Evolutionary conservation across 2,329 filamentous ascomycete species (phyloP).

Genomic region (Zalaria sp.): DNA sequence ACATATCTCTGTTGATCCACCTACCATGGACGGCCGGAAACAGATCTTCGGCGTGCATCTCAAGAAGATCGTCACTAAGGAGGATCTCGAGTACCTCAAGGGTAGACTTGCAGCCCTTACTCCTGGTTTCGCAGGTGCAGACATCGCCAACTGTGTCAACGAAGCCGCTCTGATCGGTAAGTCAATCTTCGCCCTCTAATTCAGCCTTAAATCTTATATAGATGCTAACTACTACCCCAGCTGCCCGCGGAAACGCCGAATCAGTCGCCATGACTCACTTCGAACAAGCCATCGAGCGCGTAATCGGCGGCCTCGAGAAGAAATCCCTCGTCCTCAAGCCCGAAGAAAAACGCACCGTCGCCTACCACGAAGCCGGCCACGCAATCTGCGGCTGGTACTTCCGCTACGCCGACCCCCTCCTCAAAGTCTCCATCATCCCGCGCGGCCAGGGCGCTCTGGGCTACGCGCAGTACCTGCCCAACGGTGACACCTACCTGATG

Average conservation of each 20-base stretch:
- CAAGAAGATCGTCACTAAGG: constrained; percentile 84
- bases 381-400: constrained; percentile 99
- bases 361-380: constrained; percentile 96
- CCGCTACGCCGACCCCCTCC: constrained; percentile 85
- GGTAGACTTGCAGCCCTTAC: constrained; percentile 85
- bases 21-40: constrained; percentile 91
- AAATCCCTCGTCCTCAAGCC: constrained; percentile 89
- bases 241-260: constrained; percentile 68
- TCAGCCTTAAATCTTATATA: constrained; percentile 2
- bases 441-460: constrained; percentile 86
- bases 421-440: constrained; percentile 98
- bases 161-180: constrained; percentile 91
- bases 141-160: constrained; percentile 97
- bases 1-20: constrained; percentile 87
- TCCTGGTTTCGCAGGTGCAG: constrained; percentile 90
- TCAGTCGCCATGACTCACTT: constrained; percentile 83
- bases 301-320: constrained; percentile 92
- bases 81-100: constrained; percentile 75
- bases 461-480: constrained; percentile 93
- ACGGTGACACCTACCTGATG: constrained; percentile 88
- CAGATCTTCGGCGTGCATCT: constrained; percentile 95
- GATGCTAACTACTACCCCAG: constrained; percentile 38
- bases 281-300: constrained; percentile 93
- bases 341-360: constrained; percentile 87
- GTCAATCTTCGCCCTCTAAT: constrained; percentile 16